phyloP scores from a whole-genome alignment of 176 grass and related monocot genomes.

The Triticum timopheevii region DNA sequence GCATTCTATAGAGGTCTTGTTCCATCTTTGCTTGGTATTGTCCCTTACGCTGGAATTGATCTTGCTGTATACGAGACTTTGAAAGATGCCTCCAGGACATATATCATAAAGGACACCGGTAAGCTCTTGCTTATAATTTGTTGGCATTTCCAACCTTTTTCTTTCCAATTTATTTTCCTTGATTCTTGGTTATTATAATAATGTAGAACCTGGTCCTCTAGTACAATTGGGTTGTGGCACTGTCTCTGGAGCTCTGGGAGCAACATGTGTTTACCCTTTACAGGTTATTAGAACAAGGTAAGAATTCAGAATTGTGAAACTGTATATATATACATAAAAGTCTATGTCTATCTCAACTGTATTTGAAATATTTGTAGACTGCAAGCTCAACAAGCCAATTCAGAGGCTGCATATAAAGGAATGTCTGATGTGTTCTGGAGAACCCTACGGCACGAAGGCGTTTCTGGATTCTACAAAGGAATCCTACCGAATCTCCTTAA shows the following conservation, averaged over 20 bases:
- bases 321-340: neutral
- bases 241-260: constrained; percentile 82
- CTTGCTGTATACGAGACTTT: constrained; percentile 93
- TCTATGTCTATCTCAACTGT: constrained; percentile 15
- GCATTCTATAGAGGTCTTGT: constrained; percentile 90
- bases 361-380: constrained; percentile 69
- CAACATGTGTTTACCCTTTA: constrained; percentile 95
- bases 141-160: constrained; percentile 6
- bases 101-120: constrained; percentile 85
- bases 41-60: constrained; percentile 94
- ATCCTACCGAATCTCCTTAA: constrained; percentile 95
- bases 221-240: constrained; percentile 90
- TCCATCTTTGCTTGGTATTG: constrained; percentile 93
- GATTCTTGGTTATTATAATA: constrained; percentile 24
- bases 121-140: constrained; percentile 22
- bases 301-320: neutral
- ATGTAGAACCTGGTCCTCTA: constrained; percentile 90
- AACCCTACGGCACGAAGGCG: constrained; percentile 78
- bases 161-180: constrained; percentile 27
- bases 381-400: constrained; percentile 81
- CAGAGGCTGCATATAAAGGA: constrained; percentile 71
- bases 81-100: constrained; percentile 87
- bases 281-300: constrained; percentile 99
- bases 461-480: constrained; percentile 94
- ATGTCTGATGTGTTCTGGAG: constrained; percentile 96